phyloP scores from a whole-genome alignment of 1,284 basidiomycete genomes.

The Cutaneotrichosporon arboriforme region DNA sequence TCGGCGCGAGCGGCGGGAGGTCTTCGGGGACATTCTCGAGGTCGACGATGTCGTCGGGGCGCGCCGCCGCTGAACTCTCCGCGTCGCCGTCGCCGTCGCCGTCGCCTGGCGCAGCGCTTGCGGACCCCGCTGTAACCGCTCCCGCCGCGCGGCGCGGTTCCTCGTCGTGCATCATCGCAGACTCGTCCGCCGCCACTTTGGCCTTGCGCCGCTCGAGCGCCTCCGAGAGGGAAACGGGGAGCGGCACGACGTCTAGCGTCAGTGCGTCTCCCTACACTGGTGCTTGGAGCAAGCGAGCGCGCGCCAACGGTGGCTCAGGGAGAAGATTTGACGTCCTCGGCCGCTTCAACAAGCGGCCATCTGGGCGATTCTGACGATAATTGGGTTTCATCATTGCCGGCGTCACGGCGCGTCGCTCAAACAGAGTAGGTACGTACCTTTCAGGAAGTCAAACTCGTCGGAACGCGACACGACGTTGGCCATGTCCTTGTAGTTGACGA shows the following conservation, averaged over 20 bases:
- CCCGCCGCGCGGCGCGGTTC: neutral
- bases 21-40: conserved; percentile 22
- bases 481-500: conserved; percentile 48
- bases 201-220: conserved; percentile 36
- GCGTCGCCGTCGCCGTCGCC: too few species aligned
- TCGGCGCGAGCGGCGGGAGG: conserved; percentile 34
- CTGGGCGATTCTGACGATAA: conserved; percentile 27
- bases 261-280: conserved; percentile 7
- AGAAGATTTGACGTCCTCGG: conserved; percentile 42
- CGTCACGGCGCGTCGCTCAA: conserved; percentile 1
- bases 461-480: conserved; percentile 36
- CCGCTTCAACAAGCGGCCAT: conserved; percentile 11
- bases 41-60: conserved; percentile 1
- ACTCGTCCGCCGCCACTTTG: conserved; percentile 17
- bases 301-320: conserved; percentile 28
- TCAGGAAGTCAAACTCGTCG: conserved; percentile 45
- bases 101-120: too few species aligned
- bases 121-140: neutral
- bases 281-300: too few species aligned
- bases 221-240: conserved; percentile 39
- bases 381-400: conserved; percentile 30
- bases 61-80: neutral
- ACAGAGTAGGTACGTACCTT: conserved; percentile 40
- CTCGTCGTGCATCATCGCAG: conserved; percentile 3
- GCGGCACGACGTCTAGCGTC: conserved; percentile 38